Evolutionary conservation across 2,329 filamentous ascomycete genomes (phyloP).

Genomic region (Venturiaceae sp.): DNA sequence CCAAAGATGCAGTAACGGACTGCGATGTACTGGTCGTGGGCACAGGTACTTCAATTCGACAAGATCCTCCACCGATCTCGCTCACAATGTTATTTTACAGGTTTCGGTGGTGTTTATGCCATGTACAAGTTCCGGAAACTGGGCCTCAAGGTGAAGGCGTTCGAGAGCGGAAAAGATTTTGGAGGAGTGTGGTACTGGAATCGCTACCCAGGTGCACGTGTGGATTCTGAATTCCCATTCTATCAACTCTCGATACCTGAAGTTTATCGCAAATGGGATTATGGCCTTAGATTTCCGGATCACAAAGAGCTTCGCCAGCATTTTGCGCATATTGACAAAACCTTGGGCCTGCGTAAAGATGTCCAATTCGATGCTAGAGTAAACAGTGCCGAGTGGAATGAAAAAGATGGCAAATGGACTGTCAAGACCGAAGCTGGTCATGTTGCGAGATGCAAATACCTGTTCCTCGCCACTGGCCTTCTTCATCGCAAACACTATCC

Average conservation of each 20-base stretch:
- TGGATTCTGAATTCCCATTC: constrained; percentile 36
- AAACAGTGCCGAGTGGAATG: constrained; percentile 32
- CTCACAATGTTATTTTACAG: constrained; percentile 8
- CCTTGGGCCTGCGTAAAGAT: constrained; percentile 2
- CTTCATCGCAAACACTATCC: constrained; percentile 47
- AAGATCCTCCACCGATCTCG: not conserved
- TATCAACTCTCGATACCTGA: constrained; percentile 20
- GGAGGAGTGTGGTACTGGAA: constrained; percentile 37
- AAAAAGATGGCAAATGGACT: constrained; percentile 36
- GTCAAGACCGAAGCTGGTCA: constrained; percentile 43
- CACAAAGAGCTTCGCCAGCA: constrained; percentile 4
- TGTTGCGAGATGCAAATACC: constrained; percentile 38
- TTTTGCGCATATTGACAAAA: constrained; percentile 8
- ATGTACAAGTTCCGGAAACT: constrained; percentile 16
- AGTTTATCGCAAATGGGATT: not conserved
- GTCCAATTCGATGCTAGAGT: constrained; percentile 1
- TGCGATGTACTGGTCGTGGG: constrained; percentile 8
- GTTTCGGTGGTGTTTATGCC: constrained; percentile 20
- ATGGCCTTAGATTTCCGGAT: not conserved
- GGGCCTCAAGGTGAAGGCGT: constrained; percentile 17
- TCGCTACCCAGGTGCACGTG: constrained; percentile 33
- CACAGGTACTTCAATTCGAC: not conserved
- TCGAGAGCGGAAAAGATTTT: constrained; percentile 26
- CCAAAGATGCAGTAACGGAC: not conserved
- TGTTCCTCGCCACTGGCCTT: constrained; percentile 46